Conservation (phyloP, 495 filamentous ascomycete species). For the Annulohypoxylon stygium region DNA sequence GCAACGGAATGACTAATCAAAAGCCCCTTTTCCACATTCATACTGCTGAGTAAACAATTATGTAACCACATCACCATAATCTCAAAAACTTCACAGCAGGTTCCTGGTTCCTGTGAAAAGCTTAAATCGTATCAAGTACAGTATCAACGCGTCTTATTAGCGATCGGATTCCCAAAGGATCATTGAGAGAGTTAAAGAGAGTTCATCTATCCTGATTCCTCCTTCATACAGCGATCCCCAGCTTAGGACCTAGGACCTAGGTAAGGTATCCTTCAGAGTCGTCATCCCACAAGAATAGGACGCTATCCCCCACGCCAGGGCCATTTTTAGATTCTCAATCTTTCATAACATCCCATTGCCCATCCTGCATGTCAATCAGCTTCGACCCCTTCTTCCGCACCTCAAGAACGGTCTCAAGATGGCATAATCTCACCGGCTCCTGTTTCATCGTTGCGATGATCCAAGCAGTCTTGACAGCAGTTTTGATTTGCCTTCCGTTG, state of each 20-base stretch:
- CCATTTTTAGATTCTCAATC: not conserved
- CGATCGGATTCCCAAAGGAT: no score
- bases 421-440: not conserved
- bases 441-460: not conserved
- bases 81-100: not conserved
- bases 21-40: not conserved
- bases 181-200: no score
- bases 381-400: not conserved
- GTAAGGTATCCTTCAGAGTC: not conserved
- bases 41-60: not conserved
- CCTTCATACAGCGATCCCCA: no score
- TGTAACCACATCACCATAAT: not conserved
- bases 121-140: not conserved
- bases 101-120: not conserved
- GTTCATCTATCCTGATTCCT: no score
- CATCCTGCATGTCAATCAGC: not conserved
- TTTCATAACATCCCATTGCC: not conserved
- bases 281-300: not conserved
- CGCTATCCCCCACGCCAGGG: not conserved
- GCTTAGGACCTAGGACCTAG: not conserved
- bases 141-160: no score
- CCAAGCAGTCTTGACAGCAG: not conserved
- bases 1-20: not conserved
- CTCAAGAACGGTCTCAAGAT: not conserved
- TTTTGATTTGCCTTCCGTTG: slow-evolving; percentile 5